Evolutionary conservation across 352 stramenopile genomes (phyloP).

Genomic region (Phytophthora europaea): DNA sequence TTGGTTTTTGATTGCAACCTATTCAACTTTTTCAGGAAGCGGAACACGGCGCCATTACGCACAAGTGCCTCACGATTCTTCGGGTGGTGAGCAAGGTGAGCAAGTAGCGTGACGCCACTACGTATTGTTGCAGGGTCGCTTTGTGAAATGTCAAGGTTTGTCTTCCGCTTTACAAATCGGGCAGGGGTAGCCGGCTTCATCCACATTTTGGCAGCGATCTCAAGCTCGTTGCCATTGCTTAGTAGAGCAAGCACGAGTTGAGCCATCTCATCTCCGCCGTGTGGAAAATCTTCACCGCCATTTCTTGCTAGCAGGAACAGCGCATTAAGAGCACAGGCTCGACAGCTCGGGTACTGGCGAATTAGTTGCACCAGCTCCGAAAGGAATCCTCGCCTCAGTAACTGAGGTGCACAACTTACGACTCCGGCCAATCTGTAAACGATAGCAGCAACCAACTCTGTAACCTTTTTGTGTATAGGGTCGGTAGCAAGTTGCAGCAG

Average conservation of each 20-base stretch:
- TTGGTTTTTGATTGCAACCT: conserved; percentile 38
- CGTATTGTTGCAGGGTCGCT: conserved; percentile 44
- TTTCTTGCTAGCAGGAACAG: conserved; percentile 62
- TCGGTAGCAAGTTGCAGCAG: conserved; percentile 47
- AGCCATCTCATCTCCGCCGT: conserved; percentile 67
- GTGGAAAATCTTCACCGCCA: conserved; percentile 60
- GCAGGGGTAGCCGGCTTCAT: conserved; percentile 23
- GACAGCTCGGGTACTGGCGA: conserved; percentile 46
- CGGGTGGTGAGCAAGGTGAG: conserved; percentile 64
- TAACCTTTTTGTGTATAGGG: conserved; percentile 45
- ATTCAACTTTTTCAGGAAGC: conserved; percentile 64
- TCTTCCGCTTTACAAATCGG: conserved; percentile 27
- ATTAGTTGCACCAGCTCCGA: conserved; percentile 61
- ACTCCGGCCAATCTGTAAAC: conserved; percentile 59
- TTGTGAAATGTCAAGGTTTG: conserved; percentile 36
- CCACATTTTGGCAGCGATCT: conserved; percentile 31
- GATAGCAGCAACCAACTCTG: conserved; percentile 62
- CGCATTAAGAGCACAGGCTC: conserved; percentile 64
- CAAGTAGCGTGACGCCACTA: conserved; percentile 69
- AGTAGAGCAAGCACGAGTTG: conserved; percentile 55
- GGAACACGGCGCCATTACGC: conserved; percentile 64
- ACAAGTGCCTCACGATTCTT: conserved; percentile 69
- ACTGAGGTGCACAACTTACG: conserved; percentile 19
- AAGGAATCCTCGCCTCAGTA: conserved; percentile 63
- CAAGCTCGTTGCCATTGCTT: conserved; percentile 44